Evolutionary conservation across 352 stramenopile genomes (phyloP).

Genomic region (Phytophthora quininea): DNA sequence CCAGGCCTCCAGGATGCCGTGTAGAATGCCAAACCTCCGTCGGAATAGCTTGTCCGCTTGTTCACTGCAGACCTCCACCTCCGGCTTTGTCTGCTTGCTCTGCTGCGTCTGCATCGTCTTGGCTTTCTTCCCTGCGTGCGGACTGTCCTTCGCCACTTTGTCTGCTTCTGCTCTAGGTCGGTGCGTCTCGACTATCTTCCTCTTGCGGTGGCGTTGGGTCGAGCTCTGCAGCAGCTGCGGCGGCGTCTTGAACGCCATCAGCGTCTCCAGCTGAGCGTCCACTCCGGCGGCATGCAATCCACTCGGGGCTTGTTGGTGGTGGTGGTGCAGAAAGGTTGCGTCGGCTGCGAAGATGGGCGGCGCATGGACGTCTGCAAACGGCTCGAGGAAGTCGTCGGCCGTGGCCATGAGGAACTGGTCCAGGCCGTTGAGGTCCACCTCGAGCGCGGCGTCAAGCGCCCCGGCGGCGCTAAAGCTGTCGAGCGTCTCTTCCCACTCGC

Average conservation of each 20-base stretch:
- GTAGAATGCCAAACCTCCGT: slow-evolving; percentile 73
- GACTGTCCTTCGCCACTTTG: slow-evolving; percentile 17
- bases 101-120: slow-evolving; percentile 35
- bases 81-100: slow-evolving; percentile 13
- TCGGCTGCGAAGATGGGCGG: slow-evolving; percentile 33
- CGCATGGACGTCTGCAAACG: slow-evolving; percentile 33
- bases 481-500: slow-evolving; percentile 47
- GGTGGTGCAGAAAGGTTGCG: slow-evolving; percentile 23
- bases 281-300: slow-evolving; percentile 28
- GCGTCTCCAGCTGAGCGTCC: slow-evolving; percentile 47
- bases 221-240: slow-evolving; percentile 18
- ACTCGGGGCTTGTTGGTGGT: slow-evolving; percentile 36
- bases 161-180: slow-evolving; percentile 25
- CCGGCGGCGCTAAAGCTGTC: slow-evolving; percentile 30
- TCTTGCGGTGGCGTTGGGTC: slow-evolving; percentile 53
- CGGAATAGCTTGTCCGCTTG: slow-evolving; percentile 64
- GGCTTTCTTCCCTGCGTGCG: slow-evolving; percentile 43
- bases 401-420: slow-evolving; percentile 67
- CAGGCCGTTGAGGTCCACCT: slow-evolving; percentile 61
- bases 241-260: slow-evolving; percentile 47
- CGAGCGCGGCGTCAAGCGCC: slow-evolving; percentile 32
- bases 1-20: slow-evolving; percentile 79
- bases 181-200: slow-evolving; percentile 56
- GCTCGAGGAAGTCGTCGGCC: slow-evolving; percentile 68
- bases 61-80: slow-evolving; percentile 33